These are phyloP conservation scores for Neonectria sp. DNA, from an alignment of 2,329 filamentous ascomycete genomes.

Conservation along the genomic window DNA sequence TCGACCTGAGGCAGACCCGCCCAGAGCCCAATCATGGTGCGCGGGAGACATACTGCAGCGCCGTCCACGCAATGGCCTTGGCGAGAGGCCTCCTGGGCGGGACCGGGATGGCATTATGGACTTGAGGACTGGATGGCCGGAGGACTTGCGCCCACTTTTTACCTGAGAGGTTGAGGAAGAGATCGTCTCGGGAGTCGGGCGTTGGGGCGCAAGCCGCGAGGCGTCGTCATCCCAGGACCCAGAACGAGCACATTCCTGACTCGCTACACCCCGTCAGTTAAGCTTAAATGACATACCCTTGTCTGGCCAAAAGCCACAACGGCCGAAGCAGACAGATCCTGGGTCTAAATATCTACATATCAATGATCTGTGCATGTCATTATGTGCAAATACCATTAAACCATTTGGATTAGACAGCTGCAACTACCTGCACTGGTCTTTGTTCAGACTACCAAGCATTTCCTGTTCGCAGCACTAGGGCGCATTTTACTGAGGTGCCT, in stretches of 20 bases:
- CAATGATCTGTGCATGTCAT: background rate
- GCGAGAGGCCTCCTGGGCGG: constrained; percentile 23
- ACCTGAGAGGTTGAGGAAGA: constrained; percentile 6
- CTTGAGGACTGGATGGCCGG: background rate
- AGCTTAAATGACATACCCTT: constrained; percentile 30
- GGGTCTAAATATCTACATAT: background rate
- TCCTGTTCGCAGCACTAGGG: background rate
- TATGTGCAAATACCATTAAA: background rate
- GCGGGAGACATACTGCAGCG: constrained; percentile 31
- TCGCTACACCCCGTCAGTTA: constrained; percentile 17
- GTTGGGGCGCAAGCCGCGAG: background rate
- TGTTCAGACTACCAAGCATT: background rate
- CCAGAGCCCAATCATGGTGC: constrained; percentile 31
- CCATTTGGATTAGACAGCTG: background rate
- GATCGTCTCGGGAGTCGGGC: constrained; percentile 1
- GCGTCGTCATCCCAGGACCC: constrained; percentile 9
- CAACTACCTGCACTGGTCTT: background rate
- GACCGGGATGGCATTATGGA: background rate
- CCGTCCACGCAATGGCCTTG: constrained; percentile 25
- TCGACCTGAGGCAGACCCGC: constrained; percentile 8
- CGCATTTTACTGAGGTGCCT: background rate
- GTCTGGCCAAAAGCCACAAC: constrained; percentile 1
- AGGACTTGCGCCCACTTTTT: constrained; percentile 19
- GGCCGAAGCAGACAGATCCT: constrained; percentile 14
- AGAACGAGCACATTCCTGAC: background rate